Evolutionary conservation across 2,329 filamentous ascomycete genomes (phyloP).

Genomic region (Clonostachys rhizophaga): DNA sequence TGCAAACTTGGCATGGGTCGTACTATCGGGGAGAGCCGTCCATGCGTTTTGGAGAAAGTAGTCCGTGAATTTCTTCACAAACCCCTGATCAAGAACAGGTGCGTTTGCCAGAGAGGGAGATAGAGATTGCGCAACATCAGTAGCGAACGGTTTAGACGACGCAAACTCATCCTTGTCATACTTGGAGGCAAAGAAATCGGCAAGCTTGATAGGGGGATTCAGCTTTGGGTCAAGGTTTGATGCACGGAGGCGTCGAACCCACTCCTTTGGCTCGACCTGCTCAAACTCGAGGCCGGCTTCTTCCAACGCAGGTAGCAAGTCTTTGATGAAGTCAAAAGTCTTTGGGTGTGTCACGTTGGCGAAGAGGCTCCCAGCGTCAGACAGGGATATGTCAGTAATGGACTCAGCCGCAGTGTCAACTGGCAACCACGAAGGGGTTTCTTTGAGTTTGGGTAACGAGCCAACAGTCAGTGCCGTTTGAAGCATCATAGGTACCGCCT

Average conservation of each 20-base stretch:
- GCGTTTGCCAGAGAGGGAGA: conserved; percentile 35
- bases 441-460: conserved; percentile 38
- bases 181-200: conserved; percentile 41
- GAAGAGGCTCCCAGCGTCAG: conserved; percentile 21
- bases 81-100: conserved; percentile 18
- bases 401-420: conserved; percentile 32
- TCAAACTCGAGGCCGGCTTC: conserved; percentile 36
- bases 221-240: conserved; percentile 35
- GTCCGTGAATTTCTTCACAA: conserved; percentile 29
- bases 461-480: conserved; percentile 37
- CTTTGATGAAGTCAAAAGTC: conserved; percentile 42
- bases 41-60: conserved; percentile 29
- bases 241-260: conserved; percentile 33
- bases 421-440: conserved; percentile 35
- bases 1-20: conserved; percentile 19
- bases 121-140: conserved; percentile 28
- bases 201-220: conserved; percentile 47
- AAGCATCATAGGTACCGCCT: conserved; percentile 49
- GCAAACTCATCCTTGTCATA: conserved; percentile 29
- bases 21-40: conserved; percentile 5
- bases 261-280: conserved; percentile 33
- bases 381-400: conserved; percentile 18
- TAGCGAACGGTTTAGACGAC: conserved; percentile 32
- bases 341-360: conserved; percentile 41
- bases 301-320: conserved; percentile 43